A percentile compares a stretch with the other conserved stretches of the same genome.
These are phyloP conservation scores for Trichosporon ovoides DNA, from an alignment of 1,284 basidiomycete species.

Conservation along the genomic window DNA sequence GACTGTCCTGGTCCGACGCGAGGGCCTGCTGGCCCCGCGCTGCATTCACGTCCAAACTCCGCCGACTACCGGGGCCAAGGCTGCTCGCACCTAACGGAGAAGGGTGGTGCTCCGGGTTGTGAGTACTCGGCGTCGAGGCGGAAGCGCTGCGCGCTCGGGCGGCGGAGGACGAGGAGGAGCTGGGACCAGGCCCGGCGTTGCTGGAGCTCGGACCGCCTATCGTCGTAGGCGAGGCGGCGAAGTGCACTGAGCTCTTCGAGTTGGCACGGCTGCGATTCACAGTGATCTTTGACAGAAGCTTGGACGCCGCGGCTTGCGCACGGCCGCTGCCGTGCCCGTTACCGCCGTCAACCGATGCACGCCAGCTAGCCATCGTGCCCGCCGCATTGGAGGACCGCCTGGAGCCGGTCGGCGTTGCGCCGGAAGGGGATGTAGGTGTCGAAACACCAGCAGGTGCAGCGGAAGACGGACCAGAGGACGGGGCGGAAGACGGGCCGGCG, in stretches of 20 bases:
- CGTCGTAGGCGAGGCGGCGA: slow-evolving; percentile 19
- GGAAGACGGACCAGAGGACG: not conserved
- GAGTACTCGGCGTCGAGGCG: slow-evolving; percentile 12
- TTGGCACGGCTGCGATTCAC: slow-evolving; percentile 19
- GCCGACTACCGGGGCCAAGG: slow-evolving; percentile 3
- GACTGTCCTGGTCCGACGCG: not conserved
- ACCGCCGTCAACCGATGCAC: slow-evolving; percentile 4
- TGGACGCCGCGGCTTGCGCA: slow-evolving; percentile 25
- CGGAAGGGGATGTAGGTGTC: not conserved
- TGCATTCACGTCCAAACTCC: slow-evolving; percentile 9
- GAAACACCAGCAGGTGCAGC: too few species aligned
- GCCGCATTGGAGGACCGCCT: slow-evolving; percentile 18
- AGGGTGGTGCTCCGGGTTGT: not conserved
- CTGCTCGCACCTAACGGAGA: slow-evolving; percentile 10
- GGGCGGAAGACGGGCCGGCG: too few species aligned
- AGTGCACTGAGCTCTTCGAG: slow-evolving; percentile 23
- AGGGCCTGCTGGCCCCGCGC: not conserved
- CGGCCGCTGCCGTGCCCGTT: slow-evolving; percentile 12
- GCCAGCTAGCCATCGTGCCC: slow-evolving; percentile 20
- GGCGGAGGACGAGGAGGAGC: not conserved
- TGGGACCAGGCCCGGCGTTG: not conserved
- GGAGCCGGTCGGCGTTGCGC: slow-evolving; percentile 11
- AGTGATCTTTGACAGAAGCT: slow-evolving; percentile 35
- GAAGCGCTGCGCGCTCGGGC: slow-evolving; percentile 11
- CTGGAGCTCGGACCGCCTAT: slow-evolving; percentile 2